phyloP scores from a whole-genome alignment of 2,329 filamentous ascomycete species.

The Fusarium kyushuense region DNA sequence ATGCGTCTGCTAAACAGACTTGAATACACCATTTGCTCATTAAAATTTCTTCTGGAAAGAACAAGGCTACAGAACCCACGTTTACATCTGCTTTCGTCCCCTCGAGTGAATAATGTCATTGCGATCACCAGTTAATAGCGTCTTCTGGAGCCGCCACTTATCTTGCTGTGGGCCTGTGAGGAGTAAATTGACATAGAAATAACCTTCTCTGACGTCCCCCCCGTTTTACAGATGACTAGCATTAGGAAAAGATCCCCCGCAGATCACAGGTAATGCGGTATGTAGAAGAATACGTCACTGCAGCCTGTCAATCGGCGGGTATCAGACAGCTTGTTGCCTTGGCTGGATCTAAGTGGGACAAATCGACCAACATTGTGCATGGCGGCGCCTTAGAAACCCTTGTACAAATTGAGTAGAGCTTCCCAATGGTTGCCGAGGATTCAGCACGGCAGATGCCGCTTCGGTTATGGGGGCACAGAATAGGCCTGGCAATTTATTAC shows the following conservation, averaged over 20 bases:
- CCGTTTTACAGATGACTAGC: neutral
- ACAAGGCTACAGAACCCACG: neutral
- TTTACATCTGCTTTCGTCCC: neutral
- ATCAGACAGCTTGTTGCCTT: neutral
- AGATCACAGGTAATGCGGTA: neutral
- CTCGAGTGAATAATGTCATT: neutral
- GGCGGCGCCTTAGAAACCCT: neutral
- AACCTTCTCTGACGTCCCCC: neutral
- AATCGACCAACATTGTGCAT: neutral
- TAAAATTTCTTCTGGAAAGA: neutral
- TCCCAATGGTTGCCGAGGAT: no score
- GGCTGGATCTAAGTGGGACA: neutral
- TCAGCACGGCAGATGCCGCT: neutral
- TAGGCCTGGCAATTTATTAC: neutral
- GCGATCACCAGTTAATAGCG: neutral
- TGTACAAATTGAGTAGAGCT: neutral
- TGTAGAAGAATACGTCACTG: constrained; percentile 9
- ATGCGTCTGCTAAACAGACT: neutral
- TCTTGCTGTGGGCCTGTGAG: fast-evolving
- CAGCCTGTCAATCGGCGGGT: neutral
- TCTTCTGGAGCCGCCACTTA: neutral
- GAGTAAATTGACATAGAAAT: neutral
- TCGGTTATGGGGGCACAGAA: no score
- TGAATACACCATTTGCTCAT: neutral
- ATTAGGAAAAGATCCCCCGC: neutral